Evolutionary conservation across 1,284 basidiomycete genomes (phyloP).

Genomic region (Moniliophthora roreri): DNA sequence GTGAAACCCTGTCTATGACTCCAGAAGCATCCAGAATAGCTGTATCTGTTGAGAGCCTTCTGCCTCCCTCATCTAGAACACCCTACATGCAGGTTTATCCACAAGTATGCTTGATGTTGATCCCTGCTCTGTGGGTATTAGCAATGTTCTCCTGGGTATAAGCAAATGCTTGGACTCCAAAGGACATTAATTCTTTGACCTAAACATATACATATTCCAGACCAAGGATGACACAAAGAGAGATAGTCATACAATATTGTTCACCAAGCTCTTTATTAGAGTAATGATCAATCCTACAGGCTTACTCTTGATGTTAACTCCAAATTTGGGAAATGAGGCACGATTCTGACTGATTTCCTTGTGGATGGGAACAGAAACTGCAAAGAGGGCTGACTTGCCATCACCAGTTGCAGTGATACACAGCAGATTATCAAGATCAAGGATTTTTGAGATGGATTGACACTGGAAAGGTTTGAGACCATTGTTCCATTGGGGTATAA

Average conservation of each 20-base stretch:
- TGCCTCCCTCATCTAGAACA: too few relatives aligned
- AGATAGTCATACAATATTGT: constrained; percentile 6
- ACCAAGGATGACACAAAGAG: neutral
- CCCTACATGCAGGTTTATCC: too few relatives aligned
- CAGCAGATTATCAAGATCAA: constrained; percentile 11
- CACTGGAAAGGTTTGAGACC: constrained; percentile 10
- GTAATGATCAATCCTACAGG: constrained; percentile 10
- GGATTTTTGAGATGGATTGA: constrained; percentile 6
- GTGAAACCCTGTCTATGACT: too few relatives aligned
- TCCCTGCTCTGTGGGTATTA: neutral
- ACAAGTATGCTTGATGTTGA: too few relatives aligned
- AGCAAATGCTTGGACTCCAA: constrained; percentile 1
- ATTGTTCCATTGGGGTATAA: constrained; percentile 7
- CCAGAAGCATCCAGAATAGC: too few relatives aligned
- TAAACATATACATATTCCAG: neutral
- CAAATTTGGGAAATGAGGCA: constrained; percentile 1
- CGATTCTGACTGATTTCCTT: constrained; percentile 1
- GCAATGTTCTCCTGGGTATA: constrained; percentile 6
- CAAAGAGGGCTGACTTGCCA: constrained; percentile 11
- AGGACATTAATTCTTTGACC: constrained; percentile 5
- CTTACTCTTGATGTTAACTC: neutral
- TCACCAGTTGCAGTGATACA: constrained; percentile 9
- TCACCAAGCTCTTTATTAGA: constrained; percentile 11
- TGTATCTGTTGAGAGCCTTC: too few relatives aligned
- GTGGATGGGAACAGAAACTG: constrained; percentile 4